These are phyloP conservation scores for Pichia sp. DNA, from an alignment of 1,139 yeast species.

Conservation along the genomic window DNA sequence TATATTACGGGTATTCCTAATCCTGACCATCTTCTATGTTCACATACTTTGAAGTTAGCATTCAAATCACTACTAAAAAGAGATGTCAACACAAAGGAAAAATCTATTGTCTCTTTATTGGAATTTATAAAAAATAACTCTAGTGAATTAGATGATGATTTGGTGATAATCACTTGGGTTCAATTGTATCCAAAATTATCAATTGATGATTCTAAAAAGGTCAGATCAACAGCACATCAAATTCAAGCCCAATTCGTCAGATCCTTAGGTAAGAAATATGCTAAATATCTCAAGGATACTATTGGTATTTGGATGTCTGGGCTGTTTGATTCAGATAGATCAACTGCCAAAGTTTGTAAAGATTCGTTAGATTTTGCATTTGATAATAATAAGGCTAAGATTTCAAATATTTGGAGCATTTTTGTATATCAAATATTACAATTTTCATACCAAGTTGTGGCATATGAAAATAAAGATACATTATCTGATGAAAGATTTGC, in stretches of 20 bases:
- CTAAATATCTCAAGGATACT: conserved; percentile 62
- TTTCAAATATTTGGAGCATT: conserved; percentile 53
- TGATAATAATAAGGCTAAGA: conserved; percentile 48
- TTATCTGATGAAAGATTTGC: conserved; percentile 73
- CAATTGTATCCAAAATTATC: conserved; percentile 77
- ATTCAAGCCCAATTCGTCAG: conserved; percentile 51
- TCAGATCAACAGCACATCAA: conserved; percentile 56
- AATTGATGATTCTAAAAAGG: conserved; percentile 59
- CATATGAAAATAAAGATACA: conserved; percentile 52
- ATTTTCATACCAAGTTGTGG: conserved; percentile 45
- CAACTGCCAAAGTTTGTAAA: conserved; percentile 48
- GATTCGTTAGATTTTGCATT: conserved; percentile 48
- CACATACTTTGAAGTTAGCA: conserved; percentile 54
- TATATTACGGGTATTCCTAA: conserved; percentile 79
- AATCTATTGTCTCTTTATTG: conserved; percentile 56
- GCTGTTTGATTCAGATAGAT: conserved; percentile 57
- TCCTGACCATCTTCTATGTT: conserved; percentile 42
- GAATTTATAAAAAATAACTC: conserved; percentile 25
- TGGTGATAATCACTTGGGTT: conserved; percentile 61
- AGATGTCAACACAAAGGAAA: conserved; percentile 79
- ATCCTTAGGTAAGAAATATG: conserved; percentile 49
- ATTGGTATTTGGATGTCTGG: conserved; percentile 73
- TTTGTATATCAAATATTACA: conserved; percentile 52
- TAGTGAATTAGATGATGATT: conserved; percentile 36
- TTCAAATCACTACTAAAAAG: conserved; percentile 73